phyloP scores from a whole-genome alignment of 176 grass and related monocot species.

The Calamus simplicifolius region DNA sequence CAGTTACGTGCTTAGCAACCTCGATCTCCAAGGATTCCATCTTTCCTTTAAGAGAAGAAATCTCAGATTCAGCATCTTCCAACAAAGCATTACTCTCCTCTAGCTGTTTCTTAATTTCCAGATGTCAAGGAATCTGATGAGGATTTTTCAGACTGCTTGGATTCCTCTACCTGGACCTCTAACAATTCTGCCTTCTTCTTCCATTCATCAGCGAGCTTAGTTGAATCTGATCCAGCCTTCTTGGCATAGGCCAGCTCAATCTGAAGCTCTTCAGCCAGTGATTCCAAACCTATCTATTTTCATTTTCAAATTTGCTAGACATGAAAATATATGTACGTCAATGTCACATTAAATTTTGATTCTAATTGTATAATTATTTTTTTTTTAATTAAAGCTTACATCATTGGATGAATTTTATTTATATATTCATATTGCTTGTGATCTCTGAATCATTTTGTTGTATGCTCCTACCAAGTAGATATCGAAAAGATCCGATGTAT shows the following conservation, averaged over 20 bases:
- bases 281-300: slow-evolving; percentile 17
- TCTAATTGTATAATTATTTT: no score
- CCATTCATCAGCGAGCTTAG: slow-evolving; percentile 32
- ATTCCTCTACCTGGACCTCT: slow-evolving; percentile 62
- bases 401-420: no score
- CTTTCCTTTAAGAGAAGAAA: slow-evolving; percentile 43
- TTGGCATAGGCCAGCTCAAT: slow-evolving; percentile 34
- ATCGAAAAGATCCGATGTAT: no score
- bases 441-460: no score
- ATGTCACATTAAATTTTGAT: no score
- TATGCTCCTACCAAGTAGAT: no score
- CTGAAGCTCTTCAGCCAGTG: slow-evolving; percentile 36
- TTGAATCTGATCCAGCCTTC: slow-evolving; percentile 27
- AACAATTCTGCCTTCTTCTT: slow-evolving; percentile 46
- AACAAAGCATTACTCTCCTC: slow-evolving; percentile 49
- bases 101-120: slow-evolving; percentile 45
- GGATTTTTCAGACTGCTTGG: slow-evolving; percentile 35
- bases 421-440: no score
- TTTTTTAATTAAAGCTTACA: no score
- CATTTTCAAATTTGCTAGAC: no score
- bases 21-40: slow-evolving; percentile 56
- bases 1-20: slow-evolving; percentile 35
- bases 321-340: no score
- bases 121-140: slow-evolving; percentile 50
- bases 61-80: slow-evolving; percentile 47